phyloP scores from a whole-genome alignment of 2,329 filamentous ascomycete species.

The Stagonosporopsis rhizophila region DNA sequence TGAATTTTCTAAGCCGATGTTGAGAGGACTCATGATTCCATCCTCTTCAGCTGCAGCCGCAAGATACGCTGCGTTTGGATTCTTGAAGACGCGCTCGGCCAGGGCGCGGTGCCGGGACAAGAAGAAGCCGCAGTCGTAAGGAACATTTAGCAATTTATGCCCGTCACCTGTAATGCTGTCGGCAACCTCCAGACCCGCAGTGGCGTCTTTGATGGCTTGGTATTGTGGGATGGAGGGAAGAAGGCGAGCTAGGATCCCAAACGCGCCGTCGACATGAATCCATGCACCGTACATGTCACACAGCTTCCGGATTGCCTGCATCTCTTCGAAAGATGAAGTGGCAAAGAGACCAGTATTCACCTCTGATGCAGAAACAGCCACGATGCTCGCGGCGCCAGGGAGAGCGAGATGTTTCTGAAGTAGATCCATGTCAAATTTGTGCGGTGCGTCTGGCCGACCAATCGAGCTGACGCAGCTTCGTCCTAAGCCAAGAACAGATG shows the following conservation, averaged over 20 bases:
- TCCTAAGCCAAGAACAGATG: conserved; percentile 81
- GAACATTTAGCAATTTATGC: conserved; percentile 93
- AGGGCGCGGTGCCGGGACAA: conserved; percentile 70
- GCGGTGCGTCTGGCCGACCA: conserved; percentile 62
- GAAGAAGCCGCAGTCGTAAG: conserved; percentile 93
- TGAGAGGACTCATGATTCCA: conserved; percentile 77
- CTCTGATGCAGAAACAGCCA: conserved; percentile 84
- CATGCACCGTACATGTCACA: conserved; percentile 79
- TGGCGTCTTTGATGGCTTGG: conserved; percentile 57
- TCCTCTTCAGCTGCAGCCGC: conserved; percentile 49
- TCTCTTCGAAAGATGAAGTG: conserved; percentile 64
- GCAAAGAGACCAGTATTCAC: conserved; percentile 90
- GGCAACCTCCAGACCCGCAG: conserved; percentile 75
- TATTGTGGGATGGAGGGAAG: conserved; percentile 67
- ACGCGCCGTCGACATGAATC: conserved; percentile 91
- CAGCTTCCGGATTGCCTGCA: conserved; percentile 67
- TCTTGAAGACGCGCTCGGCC: conserved; percentile 72
- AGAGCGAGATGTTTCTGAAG: conserved; percentile 67
- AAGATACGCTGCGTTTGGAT: conserved; percentile 87
- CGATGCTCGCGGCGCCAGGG: conserved; percentile 70
- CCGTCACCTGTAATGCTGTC: conserved; percentile 88
- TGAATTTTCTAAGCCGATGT: conserved; percentile 90
- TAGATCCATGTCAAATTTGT: conserved; percentile 71
- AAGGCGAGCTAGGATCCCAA: conserved; percentile 79
- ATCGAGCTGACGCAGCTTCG: conserved; percentile 71